A percentile compares a stretch with the other conserved stretches of the same genome.
These are phyloP conservation scores for Gossypium aridum DNA, from an alignment of 441 rosid genomes.

Conservation along the genomic window DNA sequence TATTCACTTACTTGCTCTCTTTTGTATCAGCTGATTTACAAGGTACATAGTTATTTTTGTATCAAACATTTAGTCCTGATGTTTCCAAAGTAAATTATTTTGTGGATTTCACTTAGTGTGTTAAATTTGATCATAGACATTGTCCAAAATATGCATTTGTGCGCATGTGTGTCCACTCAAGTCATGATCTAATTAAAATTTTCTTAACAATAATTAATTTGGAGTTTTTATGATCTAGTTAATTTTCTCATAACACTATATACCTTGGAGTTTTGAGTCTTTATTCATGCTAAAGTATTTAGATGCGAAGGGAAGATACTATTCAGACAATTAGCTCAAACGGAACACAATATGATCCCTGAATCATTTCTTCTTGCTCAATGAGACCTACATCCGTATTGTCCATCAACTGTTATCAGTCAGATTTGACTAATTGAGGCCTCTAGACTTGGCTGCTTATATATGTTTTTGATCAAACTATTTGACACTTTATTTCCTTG, in stretches of 20 bases:
- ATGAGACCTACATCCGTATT: neutral
- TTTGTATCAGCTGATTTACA: slow-evolving; percentile 54
- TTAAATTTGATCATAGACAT: neutral
- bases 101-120: neutral
- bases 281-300: neutral
- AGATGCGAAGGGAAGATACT: neutral
- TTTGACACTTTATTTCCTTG: neutral
- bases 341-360: neutral
- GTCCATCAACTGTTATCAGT: neutral
- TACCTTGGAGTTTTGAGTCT: neutral
- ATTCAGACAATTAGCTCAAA: neutral
- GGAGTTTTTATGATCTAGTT: neutral
- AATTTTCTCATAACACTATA: neutral
- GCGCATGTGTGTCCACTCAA: neutral
- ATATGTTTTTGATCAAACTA: neutral
- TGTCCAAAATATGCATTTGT: neutral
- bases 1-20: slow-evolving; percentile 42
- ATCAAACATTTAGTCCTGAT: neutral
- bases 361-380: neutral
- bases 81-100: neutral
- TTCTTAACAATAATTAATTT: neutral
- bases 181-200: neutral
- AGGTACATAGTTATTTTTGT: slow-evolving; percentile 38
- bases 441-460: neutral
- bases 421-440: neutral